Base-by-base conservation (phyloP, 1,284 basidiomycete species). In the Gastroboletus turbinatus region DNA sequence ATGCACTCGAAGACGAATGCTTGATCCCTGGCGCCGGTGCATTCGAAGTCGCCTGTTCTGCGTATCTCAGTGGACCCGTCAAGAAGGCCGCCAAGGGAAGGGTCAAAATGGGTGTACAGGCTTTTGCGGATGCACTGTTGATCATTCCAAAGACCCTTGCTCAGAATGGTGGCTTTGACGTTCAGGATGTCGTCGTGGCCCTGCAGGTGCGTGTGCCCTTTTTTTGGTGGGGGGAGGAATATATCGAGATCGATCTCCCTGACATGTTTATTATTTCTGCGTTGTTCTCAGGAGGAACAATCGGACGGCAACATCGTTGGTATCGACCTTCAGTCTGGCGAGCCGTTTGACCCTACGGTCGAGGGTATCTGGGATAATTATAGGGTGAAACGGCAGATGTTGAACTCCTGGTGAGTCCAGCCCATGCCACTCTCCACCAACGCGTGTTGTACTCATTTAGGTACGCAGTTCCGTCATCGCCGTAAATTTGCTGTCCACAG, bases 341-440 rank as follows among this genome's bases (percentile, higher is more conserved):
- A 98, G 73, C 95, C 96, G 4, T 93, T 97, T 70, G 96, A 99
- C 70, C 96, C 97, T 7, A 90, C 93, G 16, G 88, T 93, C 5
- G 90, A 94, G 69, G 97, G 97, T 39, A 88, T 99, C 19, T 99
- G 96, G 96, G 97, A 99, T 75, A 99, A 99, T 76, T 99, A 98
- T 74, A 82, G 97, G 58, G 97, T 99, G 59, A 99, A 99, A 80
- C 82, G 96, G 60, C 97, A 99, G 70, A 97, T 99, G 94, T 77
- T 99, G 55, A 96, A 99, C 71, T 96, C 93, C 68, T 92, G 92
- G 93, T 94, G 66, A 70, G 85, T 71, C 46, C 43, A 42, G 50
- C 48, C 48, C 51, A 49, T 49, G 52, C 33, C 36, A 53, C 33
- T 46, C 45, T 44, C 56, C 57, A 58, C 53, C 45, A 56, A 53